Evolutionary conservation across 768 basidiomycete species (phyloP), one percentile per base, ranked within the genome.

Genomic region (Lanmaoa pseudosensibilis): DNA sequence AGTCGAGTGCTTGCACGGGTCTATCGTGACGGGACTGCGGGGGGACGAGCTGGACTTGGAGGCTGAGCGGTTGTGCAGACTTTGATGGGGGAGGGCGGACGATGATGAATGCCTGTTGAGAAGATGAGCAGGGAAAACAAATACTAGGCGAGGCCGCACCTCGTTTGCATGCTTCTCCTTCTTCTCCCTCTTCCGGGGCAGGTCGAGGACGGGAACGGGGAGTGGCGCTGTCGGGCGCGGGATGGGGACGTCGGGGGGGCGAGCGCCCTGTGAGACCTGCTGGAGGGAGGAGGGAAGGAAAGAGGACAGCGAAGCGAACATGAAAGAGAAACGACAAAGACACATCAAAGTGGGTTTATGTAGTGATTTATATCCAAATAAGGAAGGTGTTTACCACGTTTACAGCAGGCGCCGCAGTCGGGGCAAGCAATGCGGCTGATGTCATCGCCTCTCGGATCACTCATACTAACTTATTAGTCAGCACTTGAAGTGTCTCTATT

Each of bases 21-120:
- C 72, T 73, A 18, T 76, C 75, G 58, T 67, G 25, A 70, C 78
- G 55, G 75, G 83, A 51, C 74, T 74, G 60, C 74, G 80, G 40
- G 6, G 91, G 90, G 1, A 96, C 88, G 40, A 97, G 86, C 70
- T 97, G 94, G 12, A 97, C 86, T 65, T 97, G 94, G 1, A 96
- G 79, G 69, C 95, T 94, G 43, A 95, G 78, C 1, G 93, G 89
- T 61, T 95, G 92, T 59, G 89, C 90, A n/a, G 83, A 79, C 64
- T 86, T 85, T 7, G 90, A 84, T 1, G 92, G 92, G 3, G 93
- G 93, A 5, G 94, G 94, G 48, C 91, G 85, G 53, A 96, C 94
- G 66, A 96, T 85, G 55, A 95, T 90, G 75, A 94, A 93, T 0
- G 89, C 91, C 93, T 95, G 68, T 5, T 25, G 47, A 50, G 32